Evolutionary conservation across 192 early-diverging fungal genomes (phyloP), one percentile per base, ranked within the genome.

Genomic region (Backusella psychrophila): DNA sequence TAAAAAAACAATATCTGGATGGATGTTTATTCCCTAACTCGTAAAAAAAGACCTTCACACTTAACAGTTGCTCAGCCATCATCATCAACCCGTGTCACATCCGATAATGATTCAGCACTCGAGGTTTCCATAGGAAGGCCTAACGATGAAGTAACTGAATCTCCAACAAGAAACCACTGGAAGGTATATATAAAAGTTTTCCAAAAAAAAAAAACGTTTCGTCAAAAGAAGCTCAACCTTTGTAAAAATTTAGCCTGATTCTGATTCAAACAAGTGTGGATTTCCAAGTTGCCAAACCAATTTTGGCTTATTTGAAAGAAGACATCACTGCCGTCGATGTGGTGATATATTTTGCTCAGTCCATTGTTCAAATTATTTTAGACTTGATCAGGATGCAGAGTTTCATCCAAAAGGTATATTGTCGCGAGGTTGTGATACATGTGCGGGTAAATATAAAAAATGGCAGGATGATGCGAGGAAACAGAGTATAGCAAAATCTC

Each of bases 241-340:
- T 3, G 21, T 21, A 39, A 6, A 38, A n/a, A 42, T 17, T 4
- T 75, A 82, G 80, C 73, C 77, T 46, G 77, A 82, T 67, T 31
- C 77, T 15, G 76, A 69, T 52, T 76, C 76, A 42, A 74, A 21
- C 19, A 52, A 72, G 9, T 82, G 80, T 75, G 63, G 49, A 26
- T 75, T 71, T 41, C 39, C 74, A 42, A 52, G 26, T 44, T 82
- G 81, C 59, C 35, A 52, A 29, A 44, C 44, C 9, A 17, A 41
- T 17, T 82, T 82, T 46, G 74, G 78, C 3, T 42, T 82, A 56
- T 82, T 82, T 38, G 81, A 82, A 74, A 71, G 81, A 46, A 69
- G 81, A 63, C 81, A 82, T 31, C 81, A 82, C 38, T 82, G 81
- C 15, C 69, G 81, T 31, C 75, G 72, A 56, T 82, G 81, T 63